Evolutionary conservation across 2,329 filamentous ascomycete genomes (phyloP).

Genomic region (Coniochaeta ligniaria): DNA sequence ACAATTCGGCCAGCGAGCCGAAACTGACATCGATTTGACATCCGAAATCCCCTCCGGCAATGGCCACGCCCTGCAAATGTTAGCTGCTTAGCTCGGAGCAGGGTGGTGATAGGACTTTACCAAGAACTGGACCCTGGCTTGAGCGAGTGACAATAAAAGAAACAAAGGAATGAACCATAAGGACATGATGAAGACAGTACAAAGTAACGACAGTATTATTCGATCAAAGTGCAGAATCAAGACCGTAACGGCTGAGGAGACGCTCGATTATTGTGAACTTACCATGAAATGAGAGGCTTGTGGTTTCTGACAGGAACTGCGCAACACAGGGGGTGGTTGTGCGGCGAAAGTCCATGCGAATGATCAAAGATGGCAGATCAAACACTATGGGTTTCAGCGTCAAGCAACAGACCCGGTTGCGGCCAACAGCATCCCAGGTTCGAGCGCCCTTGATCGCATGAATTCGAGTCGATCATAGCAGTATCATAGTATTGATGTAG

Average conservation of each 20-base stretch:
- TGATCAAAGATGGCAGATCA: not conserved
- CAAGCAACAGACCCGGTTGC: too few relatives aligned
- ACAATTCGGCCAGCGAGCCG: not conserved
- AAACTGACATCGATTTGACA: slow-evolving; percentile 34
- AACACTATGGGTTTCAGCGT: not conserved
- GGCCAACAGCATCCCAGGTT: too few relatives aligned
- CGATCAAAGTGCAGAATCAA: not conserved
- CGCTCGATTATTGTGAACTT: too few relatives aligned
- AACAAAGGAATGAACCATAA: not conserved
- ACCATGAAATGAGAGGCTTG: too few relatives aligned
- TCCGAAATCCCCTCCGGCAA: slow-evolving; percentile 41
- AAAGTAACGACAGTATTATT: not conserved
- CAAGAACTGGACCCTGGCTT: slow-evolving; percentile 7
- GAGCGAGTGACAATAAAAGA: not conserved
- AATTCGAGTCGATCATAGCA: too few relatives aligned
- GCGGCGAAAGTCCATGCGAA: not conserved
- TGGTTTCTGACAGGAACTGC: too few relatives aligned
- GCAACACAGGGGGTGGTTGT: too few relatives aligned
- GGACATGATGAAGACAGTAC: slow-evolving; percentile 1
- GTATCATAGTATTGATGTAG: too few relatives aligned
- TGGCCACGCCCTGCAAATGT: slow-evolving; percentile 28
- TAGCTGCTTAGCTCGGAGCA: not conserved
- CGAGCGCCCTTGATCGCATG: too few relatives aligned
- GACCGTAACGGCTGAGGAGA: too few relatives aligned
- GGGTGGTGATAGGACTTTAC: not conserved